Conservation (phyloP, 192 early-diverging fungal genomes). For the Allomyces macrogynus region DNA sequence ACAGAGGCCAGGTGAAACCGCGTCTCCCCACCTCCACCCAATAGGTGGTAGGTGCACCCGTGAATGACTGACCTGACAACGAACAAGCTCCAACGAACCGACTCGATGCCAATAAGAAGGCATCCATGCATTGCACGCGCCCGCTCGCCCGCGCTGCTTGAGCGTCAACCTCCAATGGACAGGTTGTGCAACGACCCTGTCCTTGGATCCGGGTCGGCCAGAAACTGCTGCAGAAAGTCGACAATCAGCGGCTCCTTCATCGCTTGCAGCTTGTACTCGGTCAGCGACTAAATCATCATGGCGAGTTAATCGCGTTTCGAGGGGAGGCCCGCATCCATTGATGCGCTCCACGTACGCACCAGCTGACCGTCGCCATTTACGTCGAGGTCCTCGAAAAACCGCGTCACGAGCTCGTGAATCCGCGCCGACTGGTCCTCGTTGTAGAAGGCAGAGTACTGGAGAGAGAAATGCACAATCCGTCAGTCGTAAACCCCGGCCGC, state of each 20-base stretch:
- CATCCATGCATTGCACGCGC: too few relatives aligned
- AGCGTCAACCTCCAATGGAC: too few relatives aligned
- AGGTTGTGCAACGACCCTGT: too few relatives aligned
- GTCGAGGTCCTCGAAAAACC: conserved; percentile 60
- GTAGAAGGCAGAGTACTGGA: conserved; percentile 19
- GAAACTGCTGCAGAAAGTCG: conserved; percentile 56
- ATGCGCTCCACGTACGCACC: conserved; percentile 14
- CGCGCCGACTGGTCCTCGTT: conserved; percentile 43
- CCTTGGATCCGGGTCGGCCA: conserved; percentile 18
- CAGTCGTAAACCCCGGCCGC: neutral
- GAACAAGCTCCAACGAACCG: too few relatives aligned
- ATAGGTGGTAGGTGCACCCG: too few relatives aligned
- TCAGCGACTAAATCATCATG: conserved; percentile 42
- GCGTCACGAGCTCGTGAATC: conserved; percentile 39
- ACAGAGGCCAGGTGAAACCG: too few relatives aligned
- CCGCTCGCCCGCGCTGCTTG: too few relatives aligned
- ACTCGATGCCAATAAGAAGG: too few relatives aligned
- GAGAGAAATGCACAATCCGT: neutral
- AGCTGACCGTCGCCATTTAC: conserved; percentile 59
- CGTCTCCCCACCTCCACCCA: too few relatives aligned
- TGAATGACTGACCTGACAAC: too few relatives aligned
- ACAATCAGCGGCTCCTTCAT: conserved; percentile 60
- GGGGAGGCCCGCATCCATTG: neutral
- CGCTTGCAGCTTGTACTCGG: conserved; percentile 55
- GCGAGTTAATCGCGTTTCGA: neutral